Conservation (phyloP, 1,139 yeast genomes). For the Hyphopichia burtonii region DNA sequence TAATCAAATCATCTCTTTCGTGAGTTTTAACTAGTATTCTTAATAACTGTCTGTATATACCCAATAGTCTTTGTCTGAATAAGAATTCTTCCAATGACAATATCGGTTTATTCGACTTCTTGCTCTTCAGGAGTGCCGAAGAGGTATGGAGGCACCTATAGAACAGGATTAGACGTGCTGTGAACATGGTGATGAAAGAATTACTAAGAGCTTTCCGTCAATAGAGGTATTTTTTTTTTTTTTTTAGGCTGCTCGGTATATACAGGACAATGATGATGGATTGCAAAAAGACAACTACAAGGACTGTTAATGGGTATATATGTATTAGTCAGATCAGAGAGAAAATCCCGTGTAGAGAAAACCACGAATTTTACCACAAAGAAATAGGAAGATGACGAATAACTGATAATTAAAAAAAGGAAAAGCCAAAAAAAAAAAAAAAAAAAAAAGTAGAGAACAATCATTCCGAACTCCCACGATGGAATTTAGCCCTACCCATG, state of each 20-base stretch:
- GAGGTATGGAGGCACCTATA: too few species aligned
- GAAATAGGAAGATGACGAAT: neutral
- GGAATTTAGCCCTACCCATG: neutral
- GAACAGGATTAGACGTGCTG: too few species aligned
- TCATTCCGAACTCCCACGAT: neutral
- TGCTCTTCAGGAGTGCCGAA: too few species aligned
- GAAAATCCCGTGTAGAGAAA: neutral
- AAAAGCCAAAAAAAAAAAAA: neutral
- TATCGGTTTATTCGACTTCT: slow-evolving; percentile 6
- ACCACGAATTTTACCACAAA: neutral
- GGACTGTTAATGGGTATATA: too few species aligned
- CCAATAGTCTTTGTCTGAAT: slow-evolving; percentile 33
- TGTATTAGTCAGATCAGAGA: too few species aligned
- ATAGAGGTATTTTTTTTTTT: too few species aligned
- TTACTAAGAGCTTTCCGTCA: too few species aligned
- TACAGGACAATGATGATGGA: too few species aligned
- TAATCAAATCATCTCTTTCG: slow-evolving; percentile 35
- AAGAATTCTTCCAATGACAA: slow-evolving; percentile 42
- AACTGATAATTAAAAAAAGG: neutral
- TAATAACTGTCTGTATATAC: slow-evolving; percentile 33
- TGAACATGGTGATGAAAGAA: too few species aligned
- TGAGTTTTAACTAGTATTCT: slow-evolving; percentile 37
- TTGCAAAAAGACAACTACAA: too few species aligned
- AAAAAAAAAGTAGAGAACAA: neutral
- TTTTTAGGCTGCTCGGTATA: too few species aligned